Base-by-base conservation (phyloP, 495 filamentous ascomycete species). In the Jackrogersella minutella region DNA sequence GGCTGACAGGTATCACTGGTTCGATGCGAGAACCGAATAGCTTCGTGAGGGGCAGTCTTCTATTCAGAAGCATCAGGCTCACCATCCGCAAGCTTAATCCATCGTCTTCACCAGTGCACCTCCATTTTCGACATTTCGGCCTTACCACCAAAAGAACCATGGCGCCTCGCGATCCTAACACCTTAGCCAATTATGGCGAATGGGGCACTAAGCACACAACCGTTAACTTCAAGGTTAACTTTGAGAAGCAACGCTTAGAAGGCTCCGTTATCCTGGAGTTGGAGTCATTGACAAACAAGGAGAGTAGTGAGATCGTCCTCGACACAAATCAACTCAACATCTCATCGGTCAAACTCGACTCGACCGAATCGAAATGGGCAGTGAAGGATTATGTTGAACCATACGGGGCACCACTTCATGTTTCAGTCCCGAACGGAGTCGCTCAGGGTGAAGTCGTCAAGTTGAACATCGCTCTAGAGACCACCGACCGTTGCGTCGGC, bases 401-500 rank as follows among this genome's bases (percentile, higher is more conserved):
- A 1, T 92, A 87, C 74, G 95, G 95, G 21, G 89, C 87, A 57
- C 89, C 93, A 0, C 82, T 99, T 58, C 87, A 86, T 57, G 87
- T 99, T 47, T 79, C 78, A 37, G 80, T 96, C 7, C 86, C 87
- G 6, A 77, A 86, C 2, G 86, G 86, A 11, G 82, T 88, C 5
- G 72, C 85, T 46, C 85, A 87, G 58, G 88, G 89, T 21, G 80
- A 86, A 31, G 79, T 80, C 7, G 73, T 96, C 43, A 84, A 88
- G 64, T 71, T 95, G 21, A 77, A 86, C 84, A 81, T 86, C 58
- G 73, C 74, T 17, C 58, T 85, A 37, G 78, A 82, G 49, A 98
- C 94, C 8, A 97, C 93, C 1, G 84, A 90, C 13, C 84, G 91
- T 62, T 97, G 94, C 75, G 96, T 93, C 5, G 94, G 93, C 0